Percentiles rank a stretch among this genome's conserved stretches.
Evolutionary conservation across 345 rosid genomes (phyloP).

Genomic region (Carallia pectinifolia): DNA sequence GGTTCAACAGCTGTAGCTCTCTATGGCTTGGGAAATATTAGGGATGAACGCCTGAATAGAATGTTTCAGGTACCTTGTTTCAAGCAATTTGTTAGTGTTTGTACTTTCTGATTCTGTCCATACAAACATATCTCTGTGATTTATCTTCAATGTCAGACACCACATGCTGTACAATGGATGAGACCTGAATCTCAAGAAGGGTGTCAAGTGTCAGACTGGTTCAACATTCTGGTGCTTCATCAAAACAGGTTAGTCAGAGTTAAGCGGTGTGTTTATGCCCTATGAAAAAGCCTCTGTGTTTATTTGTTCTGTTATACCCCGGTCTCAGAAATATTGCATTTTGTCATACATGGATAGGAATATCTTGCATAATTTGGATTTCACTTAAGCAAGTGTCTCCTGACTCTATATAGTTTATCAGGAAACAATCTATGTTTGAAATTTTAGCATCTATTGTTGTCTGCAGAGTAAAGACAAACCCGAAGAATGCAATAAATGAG

Average conservation of each 20-base stretch:
- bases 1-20: conserved; percentile 94
- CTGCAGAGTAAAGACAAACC: conserved; percentile 88
- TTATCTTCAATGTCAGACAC: conserved; percentile 57
- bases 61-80: conserved; percentile 78
- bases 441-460: conserved; percentile 11
- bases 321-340: neutral
- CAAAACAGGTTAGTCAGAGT: conserved; percentile 75
- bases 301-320: neutral
- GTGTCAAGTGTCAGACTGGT: conserved; percentile 83
- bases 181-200: conserved; percentile 95
- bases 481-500: conserved; percentile 96
- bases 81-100: conserved; percentile 7
- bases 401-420: neutral
- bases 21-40: conserved; percentile 95
- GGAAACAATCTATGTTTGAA: neutral
- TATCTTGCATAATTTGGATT: neutral
- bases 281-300: neutral
- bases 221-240: conserved; percentile 95
- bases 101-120: conserved; percentile 13
- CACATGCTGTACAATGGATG: conserved; percentile 99
- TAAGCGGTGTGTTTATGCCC: neutral
- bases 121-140: conserved; percentile 19
- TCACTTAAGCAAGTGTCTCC: conserved; percentile 4
- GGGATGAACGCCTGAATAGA: conserved; percentile 96
- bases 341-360: neutral